Percentiles rank a stretch among this genome's conserved stretches.
These are phyloP conservation scores for Phytophthora pluvialis DNA, from an alignment of 352 stramenopile species.

Conservation along the genomic window DNA sequence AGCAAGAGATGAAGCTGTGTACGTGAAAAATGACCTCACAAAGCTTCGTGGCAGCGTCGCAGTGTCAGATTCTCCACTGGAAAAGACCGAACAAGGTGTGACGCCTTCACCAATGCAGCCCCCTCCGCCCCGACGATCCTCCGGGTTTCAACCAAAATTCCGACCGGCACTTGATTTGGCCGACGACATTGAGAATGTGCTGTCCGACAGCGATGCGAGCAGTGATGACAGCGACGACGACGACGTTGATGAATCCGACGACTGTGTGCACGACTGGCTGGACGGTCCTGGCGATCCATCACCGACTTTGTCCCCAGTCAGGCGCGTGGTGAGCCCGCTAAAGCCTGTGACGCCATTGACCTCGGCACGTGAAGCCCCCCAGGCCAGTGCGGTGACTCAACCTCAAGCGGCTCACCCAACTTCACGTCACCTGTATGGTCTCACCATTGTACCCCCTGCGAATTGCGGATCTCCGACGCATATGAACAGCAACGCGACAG, in stretches of 20 bases:
- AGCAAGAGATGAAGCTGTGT: background rate
- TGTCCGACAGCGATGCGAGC: constrained; percentile 26
- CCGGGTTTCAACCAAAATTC: constrained; percentile 38
- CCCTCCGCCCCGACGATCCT: constrained; percentile 18
- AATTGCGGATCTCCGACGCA: constrained; percentile 8
- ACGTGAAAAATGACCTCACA: background rate
- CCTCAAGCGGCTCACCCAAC: constrained; percentile 9
- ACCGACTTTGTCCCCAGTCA: background rate
- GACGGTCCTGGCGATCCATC: constrained; percentile 14
- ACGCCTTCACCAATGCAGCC: background rate
- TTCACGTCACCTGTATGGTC: constrained; percentile 29
- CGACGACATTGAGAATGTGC: constrained; percentile 43
- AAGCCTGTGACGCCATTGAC: constrained; percentile 9
- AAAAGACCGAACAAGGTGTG: background rate
- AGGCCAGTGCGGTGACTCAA: constrained; percentile 6
- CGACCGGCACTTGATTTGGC: constrained; percentile 36
- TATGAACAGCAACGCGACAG: background rate
- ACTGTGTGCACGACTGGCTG: constrained; percentile 66
- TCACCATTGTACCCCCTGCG: constrained; percentile 25
- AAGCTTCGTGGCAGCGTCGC: background rate
- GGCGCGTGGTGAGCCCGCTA: constrained; percentile 8
- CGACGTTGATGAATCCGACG: constrained; percentile 39
- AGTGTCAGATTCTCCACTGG: background rate
- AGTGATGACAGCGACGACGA: constrained; percentile 41
- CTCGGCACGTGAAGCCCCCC: constrained; percentile 12